Evolutionary conservation across 345 rosid species (phyloP), one percentile per base, ranked within the genome.

Genomic region (Litchi chinensis): DNA sequence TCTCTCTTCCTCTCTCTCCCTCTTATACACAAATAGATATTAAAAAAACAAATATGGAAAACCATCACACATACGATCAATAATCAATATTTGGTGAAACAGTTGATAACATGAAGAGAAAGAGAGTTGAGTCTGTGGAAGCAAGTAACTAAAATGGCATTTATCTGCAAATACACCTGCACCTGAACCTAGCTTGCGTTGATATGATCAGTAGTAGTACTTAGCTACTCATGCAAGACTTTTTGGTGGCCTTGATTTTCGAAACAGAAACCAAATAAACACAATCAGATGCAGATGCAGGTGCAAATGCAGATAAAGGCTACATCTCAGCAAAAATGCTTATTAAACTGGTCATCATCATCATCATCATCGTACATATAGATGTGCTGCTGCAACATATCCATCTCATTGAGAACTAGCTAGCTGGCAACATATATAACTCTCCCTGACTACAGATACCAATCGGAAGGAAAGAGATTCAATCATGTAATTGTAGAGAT

Each of bases 301-400:
- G 85, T 82, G 79, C 85, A 82, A 82, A 82, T 82, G 85, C 85
- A 82, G 85, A 82, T 26, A 74, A 82, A 82, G 52, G 79, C 76
- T 40, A 9, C 79, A 59, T 69, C 79, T 68, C 70, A 69, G 79
- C 65, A 4, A 40, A n/a, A 22, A 48, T 75, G 37, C 63, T 70
- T 18, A 8, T 6, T 32, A 1, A 2, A 74, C 76, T 37, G 56
- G n/a, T n/a, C n/a, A 60, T 37, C 37, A 62, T 18, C 77, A 8
- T 21, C 32, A 32, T 32, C 37, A 32, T 32, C 3, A 32, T 32
- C 37, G 37, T 32, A 32, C 37, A 3, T 32, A 32, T 32, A 32
- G 37, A 32, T 32, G 37, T 32, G 37, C 37, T 32, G 37, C 37
- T 32, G 37, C 37, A 32, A 32, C 37, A 2, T 32, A 32, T 32